A percentile compares a stretch with the other conserved stretches of the same genome.
These are phyloP conservation scores for Cucurbita argyrosperma DNA, from an alignment of 306 rosid genomes.

Conservation along the genomic window DNA sequence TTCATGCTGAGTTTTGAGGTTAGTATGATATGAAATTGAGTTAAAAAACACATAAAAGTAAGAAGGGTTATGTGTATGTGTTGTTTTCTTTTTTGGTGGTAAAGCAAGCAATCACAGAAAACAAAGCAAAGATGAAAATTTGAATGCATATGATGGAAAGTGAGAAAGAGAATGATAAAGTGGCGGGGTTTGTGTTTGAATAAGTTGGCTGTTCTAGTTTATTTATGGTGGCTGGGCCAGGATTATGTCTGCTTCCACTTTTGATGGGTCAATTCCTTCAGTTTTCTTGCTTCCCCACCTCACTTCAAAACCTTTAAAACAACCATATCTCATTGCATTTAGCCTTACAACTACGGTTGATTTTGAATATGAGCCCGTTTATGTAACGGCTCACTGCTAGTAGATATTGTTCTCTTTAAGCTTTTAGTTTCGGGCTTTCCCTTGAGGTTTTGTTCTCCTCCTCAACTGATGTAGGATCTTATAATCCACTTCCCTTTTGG, in stretches of 20 bases:
- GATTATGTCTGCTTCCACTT: slow-evolving; percentile 35
- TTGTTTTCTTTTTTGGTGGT: neutral
- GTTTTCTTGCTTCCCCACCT: neutral
- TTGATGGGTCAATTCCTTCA: slow-evolving; percentile 28
- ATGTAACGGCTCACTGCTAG: too few species aligned
- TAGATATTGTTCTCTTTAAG: too few species aligned
- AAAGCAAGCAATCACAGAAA: slow-evolving; percentile 7
- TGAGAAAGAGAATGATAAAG: slow-evolving; percentile 17
- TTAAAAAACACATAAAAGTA: neutral
- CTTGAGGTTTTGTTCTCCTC: too few species aligned
- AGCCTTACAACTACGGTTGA: neutral
- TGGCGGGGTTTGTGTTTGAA: slow-evolving; percentile 94
- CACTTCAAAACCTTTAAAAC: neutral
- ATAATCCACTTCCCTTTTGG: too few species aligned
- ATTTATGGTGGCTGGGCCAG: slow-evolving; percentile 13
- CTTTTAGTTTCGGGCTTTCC: too few species aligned
- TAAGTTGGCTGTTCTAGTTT: slow-evolving; percentile 12
- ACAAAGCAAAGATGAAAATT: slow-evolving; percentile 5
- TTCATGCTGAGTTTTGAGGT: slow-evolving; percentile 24
- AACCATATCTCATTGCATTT: neutral
- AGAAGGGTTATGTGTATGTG: neutral
- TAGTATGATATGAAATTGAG: neutral
- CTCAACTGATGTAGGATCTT: too few species aligned
- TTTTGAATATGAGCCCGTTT: neutral
- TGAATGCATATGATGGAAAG: slow-evolving; percentile 8